A percentile compares a stretch with the other conserved stretches of the same genome.
These are phyloP conservation scores for Trichaptum fuscoviolaceum DNA, from an alignment of 768 basidiomycete species.

Conservation along the genomic window DNA sequence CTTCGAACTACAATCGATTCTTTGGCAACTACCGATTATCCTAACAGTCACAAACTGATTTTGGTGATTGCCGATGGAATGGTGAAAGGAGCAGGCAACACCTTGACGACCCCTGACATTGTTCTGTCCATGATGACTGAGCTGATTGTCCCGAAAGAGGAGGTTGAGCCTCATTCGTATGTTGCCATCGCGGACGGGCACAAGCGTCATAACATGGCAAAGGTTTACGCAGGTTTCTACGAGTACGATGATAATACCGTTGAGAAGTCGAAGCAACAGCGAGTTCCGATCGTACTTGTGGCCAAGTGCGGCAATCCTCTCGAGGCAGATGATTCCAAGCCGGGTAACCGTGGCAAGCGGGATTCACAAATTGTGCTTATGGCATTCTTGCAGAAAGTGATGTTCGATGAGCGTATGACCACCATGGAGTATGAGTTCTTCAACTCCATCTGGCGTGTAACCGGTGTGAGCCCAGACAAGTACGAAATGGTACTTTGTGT, in stretches of 20 bases:
- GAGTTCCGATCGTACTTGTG: conserved; percentile 92
- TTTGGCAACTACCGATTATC: conserved; percentile 96
- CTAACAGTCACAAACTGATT: conserved; percentile 94
- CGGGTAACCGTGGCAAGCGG: conserved; percentile 98
- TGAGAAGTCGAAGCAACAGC: conserved; percentile 91
- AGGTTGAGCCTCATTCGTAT: conserved; percentile 92
- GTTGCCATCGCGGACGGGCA: conserved; percentile 99
- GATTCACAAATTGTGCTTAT: conserved; percentile 98
- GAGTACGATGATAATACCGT: conserved; percentile 87
- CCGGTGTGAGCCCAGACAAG: conserved; percentile 92
- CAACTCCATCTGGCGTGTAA: conserved; percentile 94
- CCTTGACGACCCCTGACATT: conserved; percentile 89
- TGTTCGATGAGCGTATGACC: conserved; percentile 99
- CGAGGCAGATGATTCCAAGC: conserved; percentile 85
- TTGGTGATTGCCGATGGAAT: conserved; percentile 96
- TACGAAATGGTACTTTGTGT: conserved; percentile 96
- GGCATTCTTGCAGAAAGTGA: conserved; percentile 97
- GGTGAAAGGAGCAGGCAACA: conserved; percentile 94
- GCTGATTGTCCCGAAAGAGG: conserved; percentile 68
- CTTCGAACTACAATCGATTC: conserved; percentile 97
- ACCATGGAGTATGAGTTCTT: conserved; percentile 99
- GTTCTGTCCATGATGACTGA: conserved; percentile 97
- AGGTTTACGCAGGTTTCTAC: conserved; percentile 97
- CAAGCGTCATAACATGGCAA: conserved; percentile 99
- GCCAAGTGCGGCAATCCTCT: conserved; percentile 93